These are phyloP conservation scores for Dactylellina drechsleri DNA, from an alignment of 2,329 filamentous ascomycete genomes.

Conservation along the genomic window DNA sequence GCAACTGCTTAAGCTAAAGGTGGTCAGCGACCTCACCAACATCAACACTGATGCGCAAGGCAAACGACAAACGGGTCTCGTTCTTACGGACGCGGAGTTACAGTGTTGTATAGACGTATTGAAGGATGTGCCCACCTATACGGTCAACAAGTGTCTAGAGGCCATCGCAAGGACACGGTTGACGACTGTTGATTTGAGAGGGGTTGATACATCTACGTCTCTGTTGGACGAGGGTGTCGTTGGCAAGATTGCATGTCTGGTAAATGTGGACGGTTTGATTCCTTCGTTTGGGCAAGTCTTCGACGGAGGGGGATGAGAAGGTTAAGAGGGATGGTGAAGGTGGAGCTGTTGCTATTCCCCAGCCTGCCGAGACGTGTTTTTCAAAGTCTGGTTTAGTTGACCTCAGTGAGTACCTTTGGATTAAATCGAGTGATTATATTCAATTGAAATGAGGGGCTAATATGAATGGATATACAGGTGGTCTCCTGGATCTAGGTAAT, in stretches of 20 bases:
- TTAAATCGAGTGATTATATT: too few relatives aligned
- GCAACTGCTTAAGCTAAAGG: not conserved
- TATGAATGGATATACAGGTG: too few relatives aligned
- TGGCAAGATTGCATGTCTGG: not conserved
- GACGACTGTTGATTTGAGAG: not conserved
- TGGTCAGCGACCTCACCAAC: slow-evolving; percentile 3
- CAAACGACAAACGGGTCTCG: not conserved
- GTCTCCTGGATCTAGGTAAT: too few relatives aligned
- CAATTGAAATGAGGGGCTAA: too few relatives aligned
- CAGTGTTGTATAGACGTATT: slow-evolving; percentile 6
- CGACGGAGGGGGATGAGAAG: not conserved
- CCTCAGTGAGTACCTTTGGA: too few relatives aligned
- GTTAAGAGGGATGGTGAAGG: not conserved
- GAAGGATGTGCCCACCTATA: slow-evolving; percentile 5
- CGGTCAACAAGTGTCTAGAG: slow-evolving; percentile 3
- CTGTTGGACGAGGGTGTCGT: not conserved
- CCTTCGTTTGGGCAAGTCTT: not conserved
- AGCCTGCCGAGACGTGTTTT: too few relatives aligned
- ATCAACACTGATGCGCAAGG: not conserved
- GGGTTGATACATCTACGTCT: too few relatives aligned
- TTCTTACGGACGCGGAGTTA: not conserved
- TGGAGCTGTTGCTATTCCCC: too few relatives aligned
- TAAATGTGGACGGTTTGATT: not conserved
- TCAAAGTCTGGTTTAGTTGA: too few relatives aligned
- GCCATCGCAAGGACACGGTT: slow-evolving; percentile 8